Base-by-base conservation (phyloP, 345 rosid genomes). In the Aquilaria yunnanensis region DNA sequence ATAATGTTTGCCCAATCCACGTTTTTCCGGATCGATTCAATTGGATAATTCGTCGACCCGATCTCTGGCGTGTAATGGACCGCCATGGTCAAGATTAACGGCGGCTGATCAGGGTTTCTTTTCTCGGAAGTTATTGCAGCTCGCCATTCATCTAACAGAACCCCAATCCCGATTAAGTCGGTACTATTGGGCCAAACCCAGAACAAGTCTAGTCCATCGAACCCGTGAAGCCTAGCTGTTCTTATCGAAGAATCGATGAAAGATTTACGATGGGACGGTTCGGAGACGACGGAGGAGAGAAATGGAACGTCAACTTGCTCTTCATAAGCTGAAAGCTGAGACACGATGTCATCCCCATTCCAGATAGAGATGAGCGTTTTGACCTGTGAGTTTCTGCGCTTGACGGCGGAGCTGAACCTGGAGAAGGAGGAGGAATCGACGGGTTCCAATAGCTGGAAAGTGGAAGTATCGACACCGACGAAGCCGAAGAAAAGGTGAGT, bases 171-270 rank as follows among this genome's bases (percentile, higher is more conserved):
- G 33, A 58, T 14, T 71, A 70, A 37, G 65, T 70, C 59, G 5
- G 64, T n/a, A 53, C 51, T 47, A 32, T 50, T 67, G 48, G 63
- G 68, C 32, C 48, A 48, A 30, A 72, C 5, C 71, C 77, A 66
- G 31, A 4, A 51, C 10, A 72, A 54, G 45, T 75, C 77, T 31
- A 75, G 5, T 14, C 79, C 75, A 14, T 62, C n/a, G 33, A 72
- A 70, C n/a, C 73, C 77, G 30, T 73, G 67, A 14, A 16, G 33
- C 67, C 79, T 69, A n/a, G 77, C 71, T 32, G 67, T 50, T 54
- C 34, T 56, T 10, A 75, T 72, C 0, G 82, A 69, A 12, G 75
- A 69, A 3, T 75, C 61, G 9, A 78, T 61, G 59, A 75, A 69
- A 13, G 59, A 53, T n/a, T 60, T 66, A 54, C 77, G 51, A 43